Base-by-base conservation (phyloP, 179 eudicot species). In the Beta lomatogona region DNA sequence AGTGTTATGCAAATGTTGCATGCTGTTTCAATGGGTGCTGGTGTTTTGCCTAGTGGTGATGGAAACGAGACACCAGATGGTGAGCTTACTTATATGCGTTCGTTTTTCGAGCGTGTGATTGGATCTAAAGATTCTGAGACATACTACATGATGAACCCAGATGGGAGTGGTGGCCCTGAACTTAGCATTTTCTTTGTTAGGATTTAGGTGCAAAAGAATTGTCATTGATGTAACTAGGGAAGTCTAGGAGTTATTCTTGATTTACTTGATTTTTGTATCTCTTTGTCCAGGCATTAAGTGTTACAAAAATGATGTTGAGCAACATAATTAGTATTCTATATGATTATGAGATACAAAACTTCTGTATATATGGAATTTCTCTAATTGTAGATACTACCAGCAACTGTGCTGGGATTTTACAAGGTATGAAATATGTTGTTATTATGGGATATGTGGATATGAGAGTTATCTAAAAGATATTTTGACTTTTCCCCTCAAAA, bases 1-100 rank as follows among this genome's bases (percentile, higher is more conserved):
- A 83, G 81, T 60, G 97, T 89, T 4, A 91, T 94, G 88, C 92
- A 91, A 65, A 82, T 83, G 86, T 57, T 94, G 80, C 94, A 92
- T 65, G 94, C 94, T 4, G 91, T 85, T 59, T 93, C 98, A 1
- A 94, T 94, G 97, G 98, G 98, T 6, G 98, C 98, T 1, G 97
- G 98, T 1, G 97, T 94, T 28, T 80, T 94, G 10, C 98, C 98
- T 0, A 78, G 74, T 21, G 83, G 72, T 10, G 88, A 88, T 31
- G 83, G 82, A 4, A 60, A 68, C 21, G 81, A 84, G 50, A 48
- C 88, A 6, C 80, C 87, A 0, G 95, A 89, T 4, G 96, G 97
- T 10, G 97, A 93, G 81, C 78, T 93, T 36, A 94, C 98, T 3
- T 94, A 94, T 54, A 92, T 94, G 98, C 79, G 98, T 3, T 91